These are phyloP conservation scores for Cyclotella baltica DNA, from an alignment of 108 stramenopile species.

Conservation along the genomic window DNA sequence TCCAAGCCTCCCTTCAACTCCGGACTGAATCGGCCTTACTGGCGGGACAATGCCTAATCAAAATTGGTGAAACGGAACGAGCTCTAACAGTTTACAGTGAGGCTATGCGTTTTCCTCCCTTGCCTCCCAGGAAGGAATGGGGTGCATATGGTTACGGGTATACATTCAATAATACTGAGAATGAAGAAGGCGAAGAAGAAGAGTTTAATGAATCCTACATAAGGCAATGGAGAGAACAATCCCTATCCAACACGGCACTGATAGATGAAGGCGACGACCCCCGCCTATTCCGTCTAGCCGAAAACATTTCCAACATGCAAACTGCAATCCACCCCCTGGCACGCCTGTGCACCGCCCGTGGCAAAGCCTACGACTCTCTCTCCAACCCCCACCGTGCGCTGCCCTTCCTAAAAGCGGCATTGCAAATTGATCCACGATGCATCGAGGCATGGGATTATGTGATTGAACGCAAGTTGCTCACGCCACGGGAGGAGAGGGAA, in stretches of 20 bases:
- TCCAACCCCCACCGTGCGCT: constrained; percentile 77
- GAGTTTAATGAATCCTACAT: constrained; percentile 28
- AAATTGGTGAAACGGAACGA: constrained; percentile 40
- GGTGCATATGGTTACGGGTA: constrained; percentile 48
- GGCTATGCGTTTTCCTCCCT: constrained; percentile 49
- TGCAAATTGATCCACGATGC: constrained; percentile 70
- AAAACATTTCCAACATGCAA: constrained; percentile 14
- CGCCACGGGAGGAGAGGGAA: constrained; percentile 52
- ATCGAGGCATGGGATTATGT: constrained; percentile 72
- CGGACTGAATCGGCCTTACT: constrained; percentile 46
- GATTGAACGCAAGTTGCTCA: constrained; percentile 55
- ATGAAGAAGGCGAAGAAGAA: constrained; percentile 13
- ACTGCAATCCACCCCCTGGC: constrained; percentile 73
- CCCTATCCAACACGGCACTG: constrained; percentile 38
- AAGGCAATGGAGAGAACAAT: constrained; percentile 43
- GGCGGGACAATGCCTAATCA: constrained; percentile 45
- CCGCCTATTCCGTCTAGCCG: constrained; percentile 36
- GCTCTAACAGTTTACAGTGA: constrained; percentile 42
- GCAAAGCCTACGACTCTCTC: constrained; percentile 67
- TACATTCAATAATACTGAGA: not conserved
- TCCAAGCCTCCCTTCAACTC: constrained; percentile 32
- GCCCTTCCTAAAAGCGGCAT: constrained; percentile 63
- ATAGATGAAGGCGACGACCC: constrained; percentile 57
- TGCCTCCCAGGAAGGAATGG: constrained; percentile 38
- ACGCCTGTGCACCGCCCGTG: constrained; percentile 63